phyloP scores from a whole-genome alignment of 495 filamentous ascomycete species.

The Haplographium delicatum region DNA sequence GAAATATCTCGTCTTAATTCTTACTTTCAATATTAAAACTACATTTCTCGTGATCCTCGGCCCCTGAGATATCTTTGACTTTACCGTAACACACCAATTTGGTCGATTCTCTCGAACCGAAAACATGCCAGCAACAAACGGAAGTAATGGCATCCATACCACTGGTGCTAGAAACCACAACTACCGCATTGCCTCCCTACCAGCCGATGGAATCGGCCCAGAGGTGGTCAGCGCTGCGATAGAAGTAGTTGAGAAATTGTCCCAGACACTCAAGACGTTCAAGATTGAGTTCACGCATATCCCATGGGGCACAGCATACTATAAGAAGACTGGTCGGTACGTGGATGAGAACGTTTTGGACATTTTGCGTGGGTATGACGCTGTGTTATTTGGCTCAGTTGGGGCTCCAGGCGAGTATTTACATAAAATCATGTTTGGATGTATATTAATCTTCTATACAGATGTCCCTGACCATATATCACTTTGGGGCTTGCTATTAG shows the following conservation, averaged over 20 bases:
- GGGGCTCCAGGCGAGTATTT: conserved; percentile 41
- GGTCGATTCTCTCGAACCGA: no score
- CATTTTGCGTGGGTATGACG: conserved; percentile 44
- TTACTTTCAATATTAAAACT: no score
- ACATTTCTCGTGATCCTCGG: no score
- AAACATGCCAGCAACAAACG: no score
- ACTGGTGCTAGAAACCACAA: not conserved
- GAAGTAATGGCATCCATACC: not conserved
- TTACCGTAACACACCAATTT: no score
- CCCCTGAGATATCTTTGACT: no score
- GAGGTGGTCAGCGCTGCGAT: conserved; percentile 47
- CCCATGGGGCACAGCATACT: conserved; percentile 48
- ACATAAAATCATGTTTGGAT: not conserved
- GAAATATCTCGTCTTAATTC: no score
- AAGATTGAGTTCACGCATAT: conserved; percentile 44
- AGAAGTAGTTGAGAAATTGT: conserved; percentile 38
- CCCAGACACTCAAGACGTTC: conserved; percentile 41
- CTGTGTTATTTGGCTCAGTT: conserved; percentile 51
- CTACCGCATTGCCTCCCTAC: conserved; percentile 46
- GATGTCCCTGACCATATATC: conserved; percentile 53
- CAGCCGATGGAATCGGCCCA: conserved; percentile 48
- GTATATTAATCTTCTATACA: conserved; percentile 10
- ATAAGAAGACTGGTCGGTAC: conserved; percentile 46
- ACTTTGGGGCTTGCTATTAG: conserved; percentile 49
- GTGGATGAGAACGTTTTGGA: conserved; percentile 50